Evolutionary conservation across 176 grass and related monocot species (phyloP), one percentile per base, ranked within the genome.

Genomic region (Tillandsia fasciculata): DNA sequence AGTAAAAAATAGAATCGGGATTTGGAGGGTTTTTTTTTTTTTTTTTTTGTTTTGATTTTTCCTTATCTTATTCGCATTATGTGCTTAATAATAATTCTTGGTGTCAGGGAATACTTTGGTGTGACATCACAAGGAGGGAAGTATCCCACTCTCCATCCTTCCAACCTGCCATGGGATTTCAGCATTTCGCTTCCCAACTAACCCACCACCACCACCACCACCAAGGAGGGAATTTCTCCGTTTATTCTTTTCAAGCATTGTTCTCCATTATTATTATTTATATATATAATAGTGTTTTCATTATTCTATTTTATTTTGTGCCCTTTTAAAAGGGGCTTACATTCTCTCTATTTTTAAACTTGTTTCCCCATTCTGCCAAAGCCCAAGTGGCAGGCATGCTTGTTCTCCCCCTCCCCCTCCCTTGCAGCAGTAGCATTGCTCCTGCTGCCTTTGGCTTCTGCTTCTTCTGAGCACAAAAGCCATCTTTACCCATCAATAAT

Each of bases 381-480:
- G 18, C 27, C 33, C 15, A 33, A 67, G 65, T 49, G 29, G 65
- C 27, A 49, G 65, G 65, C 65, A 49, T 67, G 65, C 15, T 20
- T 67, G 65, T 11, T 49, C 2, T 67, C 48, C 1, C 65, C 8
- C n/a, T 48, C 65, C 10, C 29, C 29, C 33, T 42, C 33, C 0
- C 33, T 0, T 29, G 28, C 2, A 29, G 28, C 3, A 2, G 28
- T 0, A 29, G 28, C 33, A 42, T 42, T 42, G 6, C 33, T 42
- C 33, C 33, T 20, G 29, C 29, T 29, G 28, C 28, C 29, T 5
- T 10, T 67, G 65, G 65, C 33, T n/a, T 9, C 33, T 49, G 33
- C 65, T 67, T 67, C 28, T 67, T 67, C 65, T 20, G 65, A 67
- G 27, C 65, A 49, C 65, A 49, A 48, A 20, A 67, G 29, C 17